These are phyloP conservation scores for Trichoderma hamatum DNA, from an alignment of 2,329 filamentous ascomycete species.

Conservation along the genomic window DNA sequence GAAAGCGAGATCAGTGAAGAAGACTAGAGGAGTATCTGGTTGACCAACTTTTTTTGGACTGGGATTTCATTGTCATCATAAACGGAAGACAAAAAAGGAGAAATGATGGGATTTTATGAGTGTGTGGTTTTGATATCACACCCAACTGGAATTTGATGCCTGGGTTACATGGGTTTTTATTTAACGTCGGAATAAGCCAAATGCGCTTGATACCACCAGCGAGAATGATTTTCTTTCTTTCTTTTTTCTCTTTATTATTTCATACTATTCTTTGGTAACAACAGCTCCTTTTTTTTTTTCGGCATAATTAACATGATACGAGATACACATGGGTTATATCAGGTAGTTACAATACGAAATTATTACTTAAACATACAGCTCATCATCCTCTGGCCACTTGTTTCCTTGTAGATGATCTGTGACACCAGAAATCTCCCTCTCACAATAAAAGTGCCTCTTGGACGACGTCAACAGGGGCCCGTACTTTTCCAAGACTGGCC, in stretches of 20 bases:
- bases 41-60: too few relatives aligned
- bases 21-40: constrained; percentile 46
- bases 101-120: background rate
- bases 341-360: background rate
- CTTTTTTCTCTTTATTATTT: background rate
- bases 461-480: constrained; percentile 46
- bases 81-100: background rate
- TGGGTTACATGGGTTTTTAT: background rate
- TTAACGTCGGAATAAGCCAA: background rate
- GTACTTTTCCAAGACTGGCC: constrained; percentile 46
- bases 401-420: constrained; percentile 46
- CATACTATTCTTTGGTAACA: background rate
- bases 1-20: constrained; percentile 70
- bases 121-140: background rate
- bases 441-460: constrained; percentile 46
- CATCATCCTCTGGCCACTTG: constrained; percentile 18
- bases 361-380: background rate
- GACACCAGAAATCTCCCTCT: constrained; percentile 52
- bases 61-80: background rate
- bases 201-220: constrained; percentile 13
- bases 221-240: constrained; percentile 5
- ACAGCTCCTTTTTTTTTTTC: background rate
- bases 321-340: constrained; percentile 24
- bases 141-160: background rate
- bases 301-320: constrained; percentile 6